Base-by-base conservation (phyloP, 1,284 basidiomycete species). In the Naganishia liquefaciens region DNA sequence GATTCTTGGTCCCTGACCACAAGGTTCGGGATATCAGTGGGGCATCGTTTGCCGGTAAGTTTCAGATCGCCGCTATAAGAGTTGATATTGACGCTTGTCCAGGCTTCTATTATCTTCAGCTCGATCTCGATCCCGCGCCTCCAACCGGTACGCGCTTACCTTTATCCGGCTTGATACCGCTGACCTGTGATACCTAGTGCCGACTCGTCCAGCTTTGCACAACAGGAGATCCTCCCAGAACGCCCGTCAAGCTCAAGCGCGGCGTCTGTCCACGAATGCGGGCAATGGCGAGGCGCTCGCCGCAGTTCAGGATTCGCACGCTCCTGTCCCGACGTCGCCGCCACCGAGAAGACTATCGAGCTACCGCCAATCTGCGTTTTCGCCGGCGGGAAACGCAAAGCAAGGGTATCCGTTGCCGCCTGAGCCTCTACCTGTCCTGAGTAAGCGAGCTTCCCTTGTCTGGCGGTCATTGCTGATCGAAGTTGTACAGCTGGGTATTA, bases 1-100 rank as follows among this genome's bases (percentile, higher is more conserved):
- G 88, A 72, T 97, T 97, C 78, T 81, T 98, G 65, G 91, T 97
- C 15, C 94, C 94, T 10, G 91, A 95, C 77, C 91, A 95, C 78
- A 85, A 88, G 65, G 91, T 95, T 52, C 87, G 91, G 74, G 92
- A 95, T 78, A 96, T 98, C 77, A 92, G 87, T 72, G 94, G 94
- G 33, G 94, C 94, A 5, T 93, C 90, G 75, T 98, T 95, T 80
- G 93, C 92, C 68, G 92, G 92, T 91, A 71, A 74, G 84, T 81
- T 46, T 2, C 33, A 7, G 1, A 7, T 11, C 11, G 13, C 15
- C n/a, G 33, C 9, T 19, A 7, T 42, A 27, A 67, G 40, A 51
- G 68, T 66, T 64, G 49, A 37, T 44, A 23, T 61, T 42, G 15
- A 30, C 10, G 23, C 50, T 39, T 9, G 9, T 10, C 15, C 74